Evolutionary conservation across 345 rosid species (phyloP).

Genomic region (Anacardium occidentale): DNA sequence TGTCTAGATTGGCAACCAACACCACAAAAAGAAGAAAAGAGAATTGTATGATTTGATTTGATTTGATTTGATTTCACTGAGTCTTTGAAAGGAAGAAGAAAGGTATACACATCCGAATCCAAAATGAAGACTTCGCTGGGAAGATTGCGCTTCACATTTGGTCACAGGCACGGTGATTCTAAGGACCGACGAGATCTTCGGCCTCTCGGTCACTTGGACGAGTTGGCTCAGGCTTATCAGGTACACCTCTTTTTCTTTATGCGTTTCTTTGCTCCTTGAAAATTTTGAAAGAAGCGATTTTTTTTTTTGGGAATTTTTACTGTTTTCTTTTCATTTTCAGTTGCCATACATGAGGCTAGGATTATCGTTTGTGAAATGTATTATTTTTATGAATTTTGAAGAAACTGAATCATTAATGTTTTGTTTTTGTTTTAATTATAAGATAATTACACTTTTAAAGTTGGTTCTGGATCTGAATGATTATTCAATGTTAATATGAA

Average conservation of each 20-base stretch:
- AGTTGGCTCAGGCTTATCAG: constrained; percentile 76
- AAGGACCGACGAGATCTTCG: constrained; percentile 49
- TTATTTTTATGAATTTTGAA: too few species aligned
- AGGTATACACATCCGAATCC: background rate
- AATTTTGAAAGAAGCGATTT: background rate
- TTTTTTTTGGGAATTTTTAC: too few species aligned
- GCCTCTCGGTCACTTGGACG: constrained; percentile 52
- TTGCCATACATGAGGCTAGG: background rate
- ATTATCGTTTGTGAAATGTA: background rate
- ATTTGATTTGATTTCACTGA: too few species aligned
- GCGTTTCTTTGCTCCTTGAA: too few species aligned
- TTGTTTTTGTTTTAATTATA: background rate
- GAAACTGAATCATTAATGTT: too few species aligned
- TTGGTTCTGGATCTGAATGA: constrained; percentile 1
- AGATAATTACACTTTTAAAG: background rate
- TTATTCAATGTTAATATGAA: too few species aligned
- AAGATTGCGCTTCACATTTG: constrained; percentile 52
- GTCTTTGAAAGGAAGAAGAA: background rate
- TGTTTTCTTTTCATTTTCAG: background rate
- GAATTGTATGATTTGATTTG: too few species aligned
- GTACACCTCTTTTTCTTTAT: constrained; percentile 26
- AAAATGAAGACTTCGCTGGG: constrained; percentile 72
- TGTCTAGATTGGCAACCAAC: background rate
- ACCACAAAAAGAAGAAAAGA: too few species aligned
- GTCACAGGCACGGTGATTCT: constrained; percentile 53